These are phyloP conservation scores for Hanseniaspora guilliermondii DNA, from an alignment of 805 yeast genomes.

Conservation along the genomic window DNA sequence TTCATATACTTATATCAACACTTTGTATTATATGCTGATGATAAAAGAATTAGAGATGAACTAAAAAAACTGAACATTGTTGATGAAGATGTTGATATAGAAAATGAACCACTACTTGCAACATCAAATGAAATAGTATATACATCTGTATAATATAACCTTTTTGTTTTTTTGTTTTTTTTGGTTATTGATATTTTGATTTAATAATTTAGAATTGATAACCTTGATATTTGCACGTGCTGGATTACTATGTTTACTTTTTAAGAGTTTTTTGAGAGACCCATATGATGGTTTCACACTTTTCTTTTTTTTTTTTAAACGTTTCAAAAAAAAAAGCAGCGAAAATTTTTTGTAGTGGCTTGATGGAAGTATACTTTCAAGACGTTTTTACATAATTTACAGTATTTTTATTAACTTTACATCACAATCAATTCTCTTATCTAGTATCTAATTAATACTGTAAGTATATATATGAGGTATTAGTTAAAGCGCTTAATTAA, in stretches of 20 bases:
- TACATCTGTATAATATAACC: not conserved
- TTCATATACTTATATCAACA: constrained; percentile 53
- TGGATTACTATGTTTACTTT: not conserved
- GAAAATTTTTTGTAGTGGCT: no score
- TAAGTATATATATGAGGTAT: no score
- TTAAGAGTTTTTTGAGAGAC: not conserved
- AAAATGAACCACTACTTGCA: not conserved
- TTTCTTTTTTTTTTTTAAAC: not conserved
- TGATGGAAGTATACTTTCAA: no score
- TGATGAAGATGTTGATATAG: constrained; percentile 9
- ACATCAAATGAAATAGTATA: not conserved
- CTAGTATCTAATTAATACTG: no score
- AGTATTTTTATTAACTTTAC: no score
- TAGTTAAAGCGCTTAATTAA: not conserved
- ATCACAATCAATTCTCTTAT: no score
- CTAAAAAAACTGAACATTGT: constrained; percentile 9
- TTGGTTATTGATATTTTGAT: no score
- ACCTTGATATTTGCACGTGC: not conserved
- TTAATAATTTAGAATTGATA: no score
- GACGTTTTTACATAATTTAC: no score
- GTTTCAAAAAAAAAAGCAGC: no score
- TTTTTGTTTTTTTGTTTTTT: not conserved
- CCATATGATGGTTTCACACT: not conserved
- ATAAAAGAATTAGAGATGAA: constrained; percentile 21
- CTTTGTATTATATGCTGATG: constrained; percentile 26